Percentiles rank a stretch among this genome's conserved stretches.
Conservation (phyloP, 805 yeast species). For the Wickerhamomyces queroliae region DNA sequence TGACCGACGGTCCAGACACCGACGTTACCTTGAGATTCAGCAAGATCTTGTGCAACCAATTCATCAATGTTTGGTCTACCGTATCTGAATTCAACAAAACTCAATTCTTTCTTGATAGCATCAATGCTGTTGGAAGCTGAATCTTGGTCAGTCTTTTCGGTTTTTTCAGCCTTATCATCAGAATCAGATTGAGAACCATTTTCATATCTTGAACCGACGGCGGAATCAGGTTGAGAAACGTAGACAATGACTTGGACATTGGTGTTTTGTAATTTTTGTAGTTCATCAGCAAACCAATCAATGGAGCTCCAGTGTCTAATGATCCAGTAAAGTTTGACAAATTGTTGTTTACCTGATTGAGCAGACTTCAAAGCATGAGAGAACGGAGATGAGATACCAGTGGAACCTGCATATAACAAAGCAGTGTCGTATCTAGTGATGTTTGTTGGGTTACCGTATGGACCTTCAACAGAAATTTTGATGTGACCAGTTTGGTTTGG, state of each 20-base stretch:
- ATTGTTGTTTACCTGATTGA: constrained; percentile 18
- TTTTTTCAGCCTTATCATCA: constrained; percentile 3
- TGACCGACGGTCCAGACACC: constrained; percentile 55
- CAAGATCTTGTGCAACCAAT: constrained; percentile 31
- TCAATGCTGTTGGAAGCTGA: too few species aligned
- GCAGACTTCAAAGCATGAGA: constrained; percentile 30
- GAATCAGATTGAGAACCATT: constrained; percentile 2
- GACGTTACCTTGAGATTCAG: constrained; percentile 29
- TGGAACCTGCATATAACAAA: constrained; percentile 44
- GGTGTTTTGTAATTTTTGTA: constrained; percentile 24
- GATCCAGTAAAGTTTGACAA: constrained; percentile 57
- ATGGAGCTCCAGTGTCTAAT: constrained; percentile 48
- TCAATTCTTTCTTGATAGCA: neutral
- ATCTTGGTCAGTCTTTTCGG: too few species aligned
- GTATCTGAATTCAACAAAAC: constrained; percentile 30
- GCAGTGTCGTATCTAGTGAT: constrained; percentile 33
- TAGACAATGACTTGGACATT: constrained; percentile 12
- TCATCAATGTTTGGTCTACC: constrained; percentile 41
- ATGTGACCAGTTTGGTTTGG: constrained; percentile 17
- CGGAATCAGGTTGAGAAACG: constrained; percentile 17
- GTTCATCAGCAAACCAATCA: constrained; percentile 43
- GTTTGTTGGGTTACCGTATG: constrained; percentile 43
- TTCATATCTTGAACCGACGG: constrained; percentile 7
- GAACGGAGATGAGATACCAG: constrained; percentile 46
- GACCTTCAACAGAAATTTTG: constrained; percentile 53